phyloP scores from a whole-genome alignment of 768 basidiomycete genomes.

The Serendipita sp. region DNA sequence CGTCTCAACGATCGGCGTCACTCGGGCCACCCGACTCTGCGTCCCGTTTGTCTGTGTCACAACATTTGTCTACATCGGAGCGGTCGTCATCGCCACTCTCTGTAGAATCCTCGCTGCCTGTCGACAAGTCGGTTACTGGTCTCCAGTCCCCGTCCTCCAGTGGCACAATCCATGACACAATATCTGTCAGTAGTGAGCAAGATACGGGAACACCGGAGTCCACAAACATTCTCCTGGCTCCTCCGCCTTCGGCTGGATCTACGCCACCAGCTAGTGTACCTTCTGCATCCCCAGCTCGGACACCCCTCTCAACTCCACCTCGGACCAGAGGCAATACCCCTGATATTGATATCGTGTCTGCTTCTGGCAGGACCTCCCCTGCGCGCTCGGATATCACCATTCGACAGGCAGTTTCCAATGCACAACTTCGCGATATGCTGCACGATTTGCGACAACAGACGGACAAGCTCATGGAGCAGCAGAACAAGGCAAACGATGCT shows the following conservation, averaged over 20 bases:
- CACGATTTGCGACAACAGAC: slow-evolving; percentile 44
- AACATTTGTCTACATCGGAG: background rate
- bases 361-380: background rate
- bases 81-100: background rate
- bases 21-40: background rate
- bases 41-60: background rate
- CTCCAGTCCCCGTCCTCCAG: too few species aligned
- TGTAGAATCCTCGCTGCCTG: background rate
- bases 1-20: background rate
- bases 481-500: slow-evolving; percentile 41
- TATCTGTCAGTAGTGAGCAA: background rate
- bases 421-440: slow-evolving; percentile 38
- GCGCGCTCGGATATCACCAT: slow-evolving; percentile 11
- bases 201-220: background rate
- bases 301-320: slow-evolving; percentile 7
- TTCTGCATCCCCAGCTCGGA: slow-evolving; percentile 3
- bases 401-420: slow-evolving; percentile 10
- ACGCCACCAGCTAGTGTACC: background rate
- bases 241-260: background rate
- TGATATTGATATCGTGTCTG: slow-evolving; percentile 3
- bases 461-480: slow-evolving; percentile 44
- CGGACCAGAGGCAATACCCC: background rate
- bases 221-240: background rate
- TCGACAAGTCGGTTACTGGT: too few species aligned
- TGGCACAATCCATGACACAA: background rate